phyloP scores from a whole-genome alignment of 495 filamentous ascomycete genomes.

The Aspergillus wentii region DNA sequence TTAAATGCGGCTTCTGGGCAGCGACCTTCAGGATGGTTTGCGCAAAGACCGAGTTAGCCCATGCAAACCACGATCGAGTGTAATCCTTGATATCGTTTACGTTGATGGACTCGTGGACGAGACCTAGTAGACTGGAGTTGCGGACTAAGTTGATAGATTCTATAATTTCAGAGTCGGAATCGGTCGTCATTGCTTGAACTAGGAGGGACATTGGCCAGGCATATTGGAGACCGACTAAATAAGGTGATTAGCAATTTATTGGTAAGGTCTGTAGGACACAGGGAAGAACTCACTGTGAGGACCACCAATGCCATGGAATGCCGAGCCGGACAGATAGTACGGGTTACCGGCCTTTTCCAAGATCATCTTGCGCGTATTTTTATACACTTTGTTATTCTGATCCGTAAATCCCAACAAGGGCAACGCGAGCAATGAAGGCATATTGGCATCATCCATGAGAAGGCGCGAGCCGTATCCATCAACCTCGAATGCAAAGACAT shows the following conservation, averaged over 20 bases:
- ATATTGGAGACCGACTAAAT: slow-evolving; percentile 66
- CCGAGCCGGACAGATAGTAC: slow-evolving; percentile 76
- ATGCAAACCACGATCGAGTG: slow-evolving; percentile 92
- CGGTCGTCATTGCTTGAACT: slow-evolving; percentile 84
- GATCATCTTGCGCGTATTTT: slow-evolving; percentile 91
- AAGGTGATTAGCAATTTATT: neutral
- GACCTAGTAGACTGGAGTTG: slow-evolving; percentile 64
- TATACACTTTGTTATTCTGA: slow-evolving; percentile 62
- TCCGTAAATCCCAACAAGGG: slow-evolving; percentile 82
- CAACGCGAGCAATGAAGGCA: slow-evolving; percentile 83
- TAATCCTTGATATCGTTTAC: slow-evolving; percentile 71
- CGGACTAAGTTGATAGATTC: slow-evolving; percentile 68
- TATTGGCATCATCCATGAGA: slow-evolving; percentile 96
- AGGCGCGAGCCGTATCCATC: slow-evolving; percentile 91
- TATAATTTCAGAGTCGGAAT: slow-evolving; percentile 79
- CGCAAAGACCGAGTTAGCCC: slow-evolving; percentile 95
- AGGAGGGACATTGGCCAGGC: slow-evolving; percentile 98
- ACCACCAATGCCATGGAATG: slow-evolving; percentile 86
- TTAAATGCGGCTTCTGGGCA: slow-evolving; percentile 75
- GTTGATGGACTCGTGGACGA: slow-evolving; percentile 91
- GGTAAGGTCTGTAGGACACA: neutral
- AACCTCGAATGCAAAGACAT: slow-evolving; percentile 94
- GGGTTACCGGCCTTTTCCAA: slow-evolving; percentile 76
- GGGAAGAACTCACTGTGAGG: slow-evolving; percentile 45
- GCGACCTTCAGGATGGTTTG: slow-evolving; percentile 90